These are phyloP conservation scores for Brasenia schreberi DNA, from an alignment of 164 flowering plant genomes.

Conservation along the genomic window DNA sequence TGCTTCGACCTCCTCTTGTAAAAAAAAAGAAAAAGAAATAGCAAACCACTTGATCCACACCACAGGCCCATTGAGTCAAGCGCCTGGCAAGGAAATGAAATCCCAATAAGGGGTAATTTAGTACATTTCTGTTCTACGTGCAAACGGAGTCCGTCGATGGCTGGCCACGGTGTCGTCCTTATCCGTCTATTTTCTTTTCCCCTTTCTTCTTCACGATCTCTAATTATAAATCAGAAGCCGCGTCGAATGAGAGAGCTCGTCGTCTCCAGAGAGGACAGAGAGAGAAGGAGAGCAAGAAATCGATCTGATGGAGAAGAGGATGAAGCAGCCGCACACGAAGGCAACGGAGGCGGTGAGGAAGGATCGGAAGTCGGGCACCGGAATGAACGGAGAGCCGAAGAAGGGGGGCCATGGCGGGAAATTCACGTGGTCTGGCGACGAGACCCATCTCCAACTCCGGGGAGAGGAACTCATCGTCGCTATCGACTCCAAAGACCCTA, in stretches of 20 bases:
- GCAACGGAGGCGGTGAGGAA: slow-evolving; percentile 17
- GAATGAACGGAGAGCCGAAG: slow-evolving; percentile 51
- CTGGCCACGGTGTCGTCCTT: background rate
- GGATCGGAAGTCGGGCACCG: slow-evolving; percentile 42
- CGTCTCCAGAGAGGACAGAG: background rate
- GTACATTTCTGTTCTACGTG: no score
- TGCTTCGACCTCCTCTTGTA: no score
- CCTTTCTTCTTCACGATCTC: background rate
- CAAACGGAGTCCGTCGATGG: background rate
- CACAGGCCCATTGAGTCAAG: no score
- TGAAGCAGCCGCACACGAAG: slow-evolving; percentile 8
- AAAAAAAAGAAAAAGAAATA: no score
- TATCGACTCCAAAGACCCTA: slow-evolving; percentile 42
- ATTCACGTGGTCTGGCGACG: slow-evolving; percentile 47
- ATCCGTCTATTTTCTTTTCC: background rate
- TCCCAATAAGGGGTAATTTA: no score
- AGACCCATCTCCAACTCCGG: slow-evolving; percentile 7
- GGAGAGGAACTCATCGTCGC: slow-evolving; percentile 21
- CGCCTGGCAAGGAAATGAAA: no score
- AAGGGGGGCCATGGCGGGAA: slow-evolving; percentile 64
- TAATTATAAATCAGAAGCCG: background rate
- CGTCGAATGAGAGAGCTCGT: background rate
- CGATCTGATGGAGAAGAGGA: background rate
- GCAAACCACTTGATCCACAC: no score
- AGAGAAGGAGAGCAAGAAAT: background rate